phyloP scores from a whole-genome alignment of 2,329 filamentous ascomycete species.

The Pseudogymnoascus sp. region DNA sequence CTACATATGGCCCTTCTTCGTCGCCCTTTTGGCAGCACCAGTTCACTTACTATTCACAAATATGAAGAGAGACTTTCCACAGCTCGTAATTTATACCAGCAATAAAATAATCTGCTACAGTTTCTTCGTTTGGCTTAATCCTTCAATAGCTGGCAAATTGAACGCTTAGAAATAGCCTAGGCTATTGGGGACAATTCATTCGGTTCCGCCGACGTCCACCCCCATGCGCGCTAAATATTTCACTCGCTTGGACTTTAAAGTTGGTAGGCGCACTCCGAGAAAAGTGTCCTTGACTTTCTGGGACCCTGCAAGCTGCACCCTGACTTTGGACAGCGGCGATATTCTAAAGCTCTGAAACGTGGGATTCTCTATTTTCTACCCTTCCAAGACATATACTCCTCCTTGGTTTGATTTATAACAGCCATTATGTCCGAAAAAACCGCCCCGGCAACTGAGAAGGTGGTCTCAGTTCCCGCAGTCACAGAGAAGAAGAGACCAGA shows the following conservation, averaged over 20 bases:
- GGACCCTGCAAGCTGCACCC: constrained; percentile 6
- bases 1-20: no score
- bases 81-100: background rate
- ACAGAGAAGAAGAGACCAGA: constrained; percentile 56
- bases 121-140: background rate
- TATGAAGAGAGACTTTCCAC: background rate
- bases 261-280: constrained; percentile 8
- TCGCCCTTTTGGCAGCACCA: background rate
- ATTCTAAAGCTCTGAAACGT: background rate
- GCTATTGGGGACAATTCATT: background rate
- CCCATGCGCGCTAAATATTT: background rate
- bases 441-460: background rate
- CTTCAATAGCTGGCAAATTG: background rate
- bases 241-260: constrained; percentile 5
- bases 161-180: background rate
- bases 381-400: background rate
- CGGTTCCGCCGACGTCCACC: background rate
- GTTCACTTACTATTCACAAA: background rate
- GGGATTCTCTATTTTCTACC: background rate
- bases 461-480: constrained; percentile 16
- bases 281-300: constrained; percentile 10
- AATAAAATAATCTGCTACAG: background rate
- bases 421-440: constrained; percentile 1
- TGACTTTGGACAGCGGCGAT: background rate
- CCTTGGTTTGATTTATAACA: background rate